Evolutionary conservation across 129 eudicot genomes (phyloP).

Genomic region (sunflower (Helianthus annuus)): HanXRQr2.0-SUNRISE NC_035449.2:182031477-182031976

Average conservation of each 20-base stretch:
- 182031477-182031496: too few species aligned
- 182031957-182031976: neutral
- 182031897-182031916: neutral
- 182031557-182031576: too few species aligned
- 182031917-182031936: constrained; percentile 16
- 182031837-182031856: neutral
- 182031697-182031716: constrained; percentile 14
- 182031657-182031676: too few species aligned
- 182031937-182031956: neutral
- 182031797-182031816: constrained; percentile 12
- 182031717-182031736: constrained; percentile 28
- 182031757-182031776: constrained; percentile 29
- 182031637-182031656: too few species aligned
- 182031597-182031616: too few species aligned
- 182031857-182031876: constrained; percentile 6
- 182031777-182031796: constrained; percentile 25
- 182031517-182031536: too few species aligned
- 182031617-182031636: too few species aligned
- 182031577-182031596: too few species aligned
- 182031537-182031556: too few species aligned
- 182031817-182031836: constrained; percentile 22
- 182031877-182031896: constrained; percentile 9
- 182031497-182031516: too few species aligned
- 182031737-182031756: constrained; percentile 36
- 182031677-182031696: neutral